A percentile compares a stretch with the other conserved stretches of the same genome.
Evolutionary conservation across 1,284 basidiomycete species (phyloP).

Genomic region (Dichomitus squalens): DNA sequence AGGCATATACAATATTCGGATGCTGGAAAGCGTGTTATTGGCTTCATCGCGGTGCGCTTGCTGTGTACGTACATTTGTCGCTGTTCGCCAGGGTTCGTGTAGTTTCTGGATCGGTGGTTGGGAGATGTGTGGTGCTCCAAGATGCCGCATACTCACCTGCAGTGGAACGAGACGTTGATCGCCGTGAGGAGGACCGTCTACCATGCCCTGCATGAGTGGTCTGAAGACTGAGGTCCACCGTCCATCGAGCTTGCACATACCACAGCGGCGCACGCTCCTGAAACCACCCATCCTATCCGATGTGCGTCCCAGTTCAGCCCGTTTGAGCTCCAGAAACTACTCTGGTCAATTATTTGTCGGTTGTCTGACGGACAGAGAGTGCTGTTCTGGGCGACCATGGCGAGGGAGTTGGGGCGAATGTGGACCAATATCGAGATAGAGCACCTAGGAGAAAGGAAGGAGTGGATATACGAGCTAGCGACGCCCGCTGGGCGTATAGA

Average conservation of each 20-base stretch:
- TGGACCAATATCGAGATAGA: background rate
- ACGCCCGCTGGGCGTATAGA: background rate
- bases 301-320: slow-evolving; percentile 62
- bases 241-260: slow-evolving; percentile 44
- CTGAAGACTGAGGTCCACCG: background rate
- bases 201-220: background rate
- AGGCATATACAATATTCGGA: slow-evolving; percentile 82
- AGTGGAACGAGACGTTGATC: slow-evolving; percentile 58
- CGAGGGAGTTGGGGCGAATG: background rate
- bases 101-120: slow-evolving; percentile 48
- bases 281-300: slow-evolving; percentile 74
- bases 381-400: slow-evolving; percentile 22
- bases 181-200: slow-evolving; percentile 66
- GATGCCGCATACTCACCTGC: slow-evolving; percentile 45
- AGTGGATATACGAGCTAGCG: slow-evolving; percentile 16
- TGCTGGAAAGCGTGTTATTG: slow-evolving; percentile 36
- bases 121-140: background rate
- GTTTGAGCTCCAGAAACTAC: slow-evolving; percentile 57
- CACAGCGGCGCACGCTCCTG: slow-evolving; percentile 61
- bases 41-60: background rate
- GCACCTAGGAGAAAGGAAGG: slow-evolving; percentile 6
- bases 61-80: slow-evolving; percentile 66
- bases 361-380: slow-evolving; percentile 58
- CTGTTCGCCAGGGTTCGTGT: slow-evolving; percentile 68
- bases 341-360: slow-evolving; percentile 52